These are phyloP conservation scores for Brassica carinata DNA, from an alignment of 345 rosid genomes.

Conservation along the genomic window DNA sequence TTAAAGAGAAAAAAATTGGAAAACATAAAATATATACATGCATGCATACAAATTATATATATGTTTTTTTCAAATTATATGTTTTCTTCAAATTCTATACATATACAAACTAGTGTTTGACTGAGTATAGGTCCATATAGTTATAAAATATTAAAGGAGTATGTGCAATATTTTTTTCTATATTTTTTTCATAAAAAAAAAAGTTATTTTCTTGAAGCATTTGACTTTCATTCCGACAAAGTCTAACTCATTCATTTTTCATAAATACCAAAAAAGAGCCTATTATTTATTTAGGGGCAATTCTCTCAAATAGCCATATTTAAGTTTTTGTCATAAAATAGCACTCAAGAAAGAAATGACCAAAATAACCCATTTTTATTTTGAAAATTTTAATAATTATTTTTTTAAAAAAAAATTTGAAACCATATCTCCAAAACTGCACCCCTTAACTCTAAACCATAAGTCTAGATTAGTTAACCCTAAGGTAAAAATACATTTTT, in stretches of 20 bases:
- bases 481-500: too few relatives aligned
- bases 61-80: neutral
- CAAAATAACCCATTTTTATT: too few relatives aligned
- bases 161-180: neutral
- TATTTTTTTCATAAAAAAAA: too few relatives aligned
- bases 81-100: neutral
- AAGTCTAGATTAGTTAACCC: too few relatives aligned
- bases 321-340: too few relatives aligned
- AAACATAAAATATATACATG: neutral
- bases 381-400: too few relatives aligned
- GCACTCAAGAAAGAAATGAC: too few relatives aligned
- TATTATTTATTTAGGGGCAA: neutral
- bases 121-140: neutral
- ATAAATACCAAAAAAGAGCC: neutral
- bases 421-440: too few relatives aligned
- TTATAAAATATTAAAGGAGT: neutral
- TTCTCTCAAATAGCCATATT: too few relatives aligned
- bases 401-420: too few relatives aligned
- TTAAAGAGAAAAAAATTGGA: neutral
- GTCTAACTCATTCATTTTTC: constrained; percentile 7
- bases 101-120: neutral
- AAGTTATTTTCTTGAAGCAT: constrained; percentile 11
- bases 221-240: constrained; percentile 23
- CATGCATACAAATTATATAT: neutral
- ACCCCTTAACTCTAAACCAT: too few relatives aligned